phyloP scores from a whole-genome alignment of 306 rosid genomes.

The Cucurbita ficifolia region DNA sequence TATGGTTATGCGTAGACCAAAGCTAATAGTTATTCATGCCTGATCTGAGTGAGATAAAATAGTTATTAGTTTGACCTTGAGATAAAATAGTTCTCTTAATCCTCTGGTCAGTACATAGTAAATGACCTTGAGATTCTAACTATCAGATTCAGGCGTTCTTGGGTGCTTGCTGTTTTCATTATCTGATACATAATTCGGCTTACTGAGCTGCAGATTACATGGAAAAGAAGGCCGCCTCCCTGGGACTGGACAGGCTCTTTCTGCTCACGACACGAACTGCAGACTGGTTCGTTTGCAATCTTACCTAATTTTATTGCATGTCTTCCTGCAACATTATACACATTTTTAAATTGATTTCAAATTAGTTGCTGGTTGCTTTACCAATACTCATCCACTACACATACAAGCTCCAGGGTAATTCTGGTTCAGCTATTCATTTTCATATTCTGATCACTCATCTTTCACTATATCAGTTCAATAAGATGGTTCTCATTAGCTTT shows the following conservation, averaged over 20 bases:
- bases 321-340: background rate
- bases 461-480: background rate
- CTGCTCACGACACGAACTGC: constrained; percentile 86
- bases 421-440: background rate
- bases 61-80: too few relatives aligned
- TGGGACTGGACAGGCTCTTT: constrained; percentile 70
- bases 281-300: constrained; percentile 49
- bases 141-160: background rate
- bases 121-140: background rate
- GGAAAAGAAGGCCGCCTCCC: constrained; percentile 70
- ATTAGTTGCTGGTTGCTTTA: background rate
- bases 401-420: background rate
- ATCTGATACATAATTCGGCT: background rate
- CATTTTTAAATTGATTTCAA: background rate
- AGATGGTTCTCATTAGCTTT: background rate
- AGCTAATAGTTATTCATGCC: background rate
- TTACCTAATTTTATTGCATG: background rate
- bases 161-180: background rate
- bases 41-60: background rate
- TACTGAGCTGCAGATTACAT: constrained; percentile 49
- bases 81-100: too few relatives aligned
- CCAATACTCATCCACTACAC: background rate
- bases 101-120: too few relatives aligned
- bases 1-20: too few relatives aligned
- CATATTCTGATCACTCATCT: background rate